phyloP scores from a whole-genome alignment of 768 basidiomycete species.

The Tulasnella sp. region DNA sequence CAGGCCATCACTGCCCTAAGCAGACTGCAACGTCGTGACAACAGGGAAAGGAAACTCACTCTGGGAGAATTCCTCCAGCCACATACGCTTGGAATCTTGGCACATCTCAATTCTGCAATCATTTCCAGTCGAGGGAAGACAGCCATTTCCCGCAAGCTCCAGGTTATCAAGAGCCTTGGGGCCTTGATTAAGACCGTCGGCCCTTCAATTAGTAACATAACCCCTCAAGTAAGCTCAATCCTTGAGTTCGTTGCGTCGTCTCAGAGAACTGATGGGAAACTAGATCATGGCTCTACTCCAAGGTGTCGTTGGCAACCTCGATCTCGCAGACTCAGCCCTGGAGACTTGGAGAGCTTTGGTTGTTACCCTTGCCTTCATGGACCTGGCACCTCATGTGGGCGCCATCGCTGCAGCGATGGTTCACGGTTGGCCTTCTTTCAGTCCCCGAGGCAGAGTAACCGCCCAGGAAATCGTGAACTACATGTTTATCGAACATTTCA shows the following conservation, averaged over 20 bases:
- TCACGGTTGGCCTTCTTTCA: constrained; percentile 67
- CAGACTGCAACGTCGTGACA: constrained; percentile 40
- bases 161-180: constrained; percentile 75
- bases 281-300: constrained; percentile 97
- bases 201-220: constrained; percentile 63
- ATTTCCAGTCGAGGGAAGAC: constrained; percentile 81
- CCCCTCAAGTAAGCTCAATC: constrained; percentile 68
- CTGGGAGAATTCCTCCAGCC: constrained; percentile 61
- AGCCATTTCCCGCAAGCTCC: constrained; percentile 59
- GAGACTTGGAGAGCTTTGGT: constrained; percentile 78
- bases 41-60: constrained; percentile 31
- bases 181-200: constrained; percentile 68
- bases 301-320: constrained; percentile 71
- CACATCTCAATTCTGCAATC: constrained; percentile 77
- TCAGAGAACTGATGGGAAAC: background rate
- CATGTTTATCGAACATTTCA: constrained; percentile 60
- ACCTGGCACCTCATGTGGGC: constrained; percentile 80
- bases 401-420: constrained; percentile 83
- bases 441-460: constrained; percentile 46
- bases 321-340: constrained; percentile 73
- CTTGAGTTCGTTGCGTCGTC: background rate
- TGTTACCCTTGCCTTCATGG: constrained; percentile 56
- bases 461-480: constrained; percentile 63
- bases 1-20: constrained; percentile 48
- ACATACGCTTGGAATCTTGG: constrained; percentile 80